Evolutionary conservation across 2,329 filamentous ascomycete species (phyloP), one percentile per base, ranked within the genome.

Genomic region (Pseudogymnoascus sp.): DNA sequence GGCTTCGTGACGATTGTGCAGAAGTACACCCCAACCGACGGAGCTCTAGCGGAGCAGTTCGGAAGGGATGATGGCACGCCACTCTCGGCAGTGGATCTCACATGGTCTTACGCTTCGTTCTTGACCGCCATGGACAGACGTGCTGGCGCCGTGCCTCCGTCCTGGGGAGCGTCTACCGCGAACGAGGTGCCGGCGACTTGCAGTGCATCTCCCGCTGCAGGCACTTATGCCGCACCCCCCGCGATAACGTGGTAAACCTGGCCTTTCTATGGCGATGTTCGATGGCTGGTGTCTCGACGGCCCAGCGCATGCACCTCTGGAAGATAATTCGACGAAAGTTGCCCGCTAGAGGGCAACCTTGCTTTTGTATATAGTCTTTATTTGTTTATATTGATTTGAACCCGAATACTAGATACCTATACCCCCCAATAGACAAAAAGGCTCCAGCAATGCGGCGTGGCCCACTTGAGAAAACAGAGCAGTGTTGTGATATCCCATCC

Each of bases 61-160:
- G 79, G 82, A 67, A 81, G 81, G 68, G 74, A 75, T 64, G 76
- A 73, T 44, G 86, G 82, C 31, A 67, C 70, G 0, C 85, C 84
- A 1, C 75, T 87, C 3, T 89, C 86, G 1, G 88, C 88, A 0
- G 75, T 77, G n/a, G 85, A 91, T 66, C 76, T 91, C 28, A 91
- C 88, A 2, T 91, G 88, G 88, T 89, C 87, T 0, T 90, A 90
- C 67, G 86, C 87, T 1, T 81, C 87, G 0, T 87, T 91, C 73
- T 76, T 91, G 61, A 87, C 87, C 0, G 82, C 83, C 17, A 76
- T 78, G 21, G 80, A 80, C 50, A 82, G 86, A 42, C 81, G 86
- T 57, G 79, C 79, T 50, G 80, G 80, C 19, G 69, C 81, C 10
- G 74, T 86, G 7, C 85, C 86, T 1, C 76, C 79, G 0, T 80